A percentile compares a stretch with the other conserved stretches of the same genome.
Conservation (phyloP, 768 basidiomycete species). For the Mycena vitilis region DNA sequence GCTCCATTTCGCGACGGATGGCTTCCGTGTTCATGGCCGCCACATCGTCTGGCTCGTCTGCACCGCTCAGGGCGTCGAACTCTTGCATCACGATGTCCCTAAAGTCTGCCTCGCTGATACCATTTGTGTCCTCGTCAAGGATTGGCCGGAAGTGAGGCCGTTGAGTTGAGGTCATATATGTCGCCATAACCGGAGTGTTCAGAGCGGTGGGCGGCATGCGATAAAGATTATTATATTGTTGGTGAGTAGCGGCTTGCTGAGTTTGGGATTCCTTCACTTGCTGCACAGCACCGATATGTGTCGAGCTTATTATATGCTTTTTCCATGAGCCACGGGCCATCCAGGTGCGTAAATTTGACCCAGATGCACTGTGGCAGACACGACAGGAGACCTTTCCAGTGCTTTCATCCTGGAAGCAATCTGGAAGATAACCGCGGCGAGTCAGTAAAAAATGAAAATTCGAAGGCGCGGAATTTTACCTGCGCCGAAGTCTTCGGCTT, state of each 20-base stretch:
- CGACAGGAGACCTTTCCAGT: not conserved
- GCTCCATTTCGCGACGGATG: constrained; percentile 1
- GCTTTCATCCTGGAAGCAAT: not conserved
- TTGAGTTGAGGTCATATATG: not conserved
- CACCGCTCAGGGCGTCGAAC: not conserved
- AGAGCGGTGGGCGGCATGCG: constrained; percentile 1
- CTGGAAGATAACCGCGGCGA: not conserved
- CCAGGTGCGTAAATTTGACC: not conserved
- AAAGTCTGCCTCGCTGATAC: constrained; percentile 6
- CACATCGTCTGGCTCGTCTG: too few species aligned
- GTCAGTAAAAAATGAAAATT: not conserved
- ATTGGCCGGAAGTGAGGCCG: not conserved
- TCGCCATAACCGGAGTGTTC: not conserved
- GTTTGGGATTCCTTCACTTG: not conserved
- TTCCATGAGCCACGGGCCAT: not conserved
- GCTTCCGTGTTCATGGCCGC: too few species aligned
- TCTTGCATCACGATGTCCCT: constrained; percentile 16
- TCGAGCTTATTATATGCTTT: not conserved
- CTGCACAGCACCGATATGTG: not conserved
- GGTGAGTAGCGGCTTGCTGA: not conserved
- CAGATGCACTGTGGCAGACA: not conserved
- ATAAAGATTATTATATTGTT: constrained; percentile 5
- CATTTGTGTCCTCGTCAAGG: constrained; percentile 17
- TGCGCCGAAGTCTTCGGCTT: constrained; percentile 2
- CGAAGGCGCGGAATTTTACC: not conserved